Evolutionary conservation across 768 basidiomycete genomes (phyloP).

Genomic region (Rhodosporidiobolus odoratus): DNA sequence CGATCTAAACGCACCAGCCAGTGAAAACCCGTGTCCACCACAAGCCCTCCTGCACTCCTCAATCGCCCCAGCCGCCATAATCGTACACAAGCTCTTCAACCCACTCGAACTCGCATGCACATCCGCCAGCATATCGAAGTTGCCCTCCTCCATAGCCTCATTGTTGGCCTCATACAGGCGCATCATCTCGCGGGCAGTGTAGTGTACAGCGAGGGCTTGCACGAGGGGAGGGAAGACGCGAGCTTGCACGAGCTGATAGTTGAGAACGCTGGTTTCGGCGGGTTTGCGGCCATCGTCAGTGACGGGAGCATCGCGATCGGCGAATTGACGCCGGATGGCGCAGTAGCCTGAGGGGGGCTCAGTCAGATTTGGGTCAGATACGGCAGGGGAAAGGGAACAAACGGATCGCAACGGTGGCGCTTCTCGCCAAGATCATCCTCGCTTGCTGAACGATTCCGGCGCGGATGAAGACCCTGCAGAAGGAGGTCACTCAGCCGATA

Average conservation of each 20-base stretch:
- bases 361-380: too few relatives aligned
- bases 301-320: slow-evolving; percentile 42
- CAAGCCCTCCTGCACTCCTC: slow-evolving; percentile 44
- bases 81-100: slow-evolving; percentile 40
- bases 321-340: slow-evolving; percentile 43
- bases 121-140: slow-evolving; percentile 42
- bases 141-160: slow-evolving; percentile 35
- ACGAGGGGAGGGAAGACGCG: slow-evolving; percentile 38
- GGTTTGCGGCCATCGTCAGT: slow-evolving; percentile 35
- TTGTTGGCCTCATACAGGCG: slow-evolving; percentile 35
- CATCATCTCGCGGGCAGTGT: slow-evolving; percentile 39
- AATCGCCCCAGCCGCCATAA: slow-evolving; percentile 40
- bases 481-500: slow-evolving; percentile 7
- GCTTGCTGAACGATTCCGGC: slow-evolving; percentile 42
- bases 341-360: slow-evolving; percentile 31
- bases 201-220: slow-evolving; percentile 35
- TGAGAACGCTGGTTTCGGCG: slow-evolving; percentile 41
- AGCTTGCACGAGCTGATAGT: slow-evolving; percentile 44
- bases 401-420: slow-evolving; percentile 43
- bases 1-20: too few relatives aligned
- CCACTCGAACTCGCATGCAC: slow-evolving; percentile 42
- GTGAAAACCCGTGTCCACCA: slow-evolving; percentile 44
- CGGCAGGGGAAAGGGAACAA: neutral
- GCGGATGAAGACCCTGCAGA: slow-evolving; percentile 29
- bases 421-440: slow-evolving; percentile 41